A percentile compares a stretch with the other conserved stretches of the same genome.
Evolutionary conservation across 2,329 filamentous ascomycete species (phyloP).

Genomic region (Cercospora brassicicola): DNA sequence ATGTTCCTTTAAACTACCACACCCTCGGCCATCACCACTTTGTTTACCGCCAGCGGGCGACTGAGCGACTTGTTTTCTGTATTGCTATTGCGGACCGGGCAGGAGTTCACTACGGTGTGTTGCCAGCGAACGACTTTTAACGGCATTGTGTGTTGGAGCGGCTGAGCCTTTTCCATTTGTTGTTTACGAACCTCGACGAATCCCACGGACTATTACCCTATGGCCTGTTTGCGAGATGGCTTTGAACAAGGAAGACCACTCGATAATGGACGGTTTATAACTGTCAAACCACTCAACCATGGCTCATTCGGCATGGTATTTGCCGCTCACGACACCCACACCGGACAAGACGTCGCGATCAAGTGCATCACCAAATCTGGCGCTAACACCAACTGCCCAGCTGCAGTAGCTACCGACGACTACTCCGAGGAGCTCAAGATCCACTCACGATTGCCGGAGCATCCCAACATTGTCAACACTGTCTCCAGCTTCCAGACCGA

Average conservation of each 20-base stretch:
- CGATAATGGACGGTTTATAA: constrained; percentile 79
- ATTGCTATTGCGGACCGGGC: constrained; percentile 28
- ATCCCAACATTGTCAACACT: constrained; percentile 92
- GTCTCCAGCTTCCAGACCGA: constrained; percentile 89
- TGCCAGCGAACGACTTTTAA: constrained; percentile 22
- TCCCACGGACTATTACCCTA: constrained; percentile 38
- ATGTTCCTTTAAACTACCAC: constrained; percentile 35
- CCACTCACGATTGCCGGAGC: constrained; percentile 74
- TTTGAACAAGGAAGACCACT: constrained; percentile 79
- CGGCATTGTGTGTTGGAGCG: constrained; percentile 22
- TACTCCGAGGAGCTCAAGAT: constrained; percentile 77
- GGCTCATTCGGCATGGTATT: constrained; percentile 99
- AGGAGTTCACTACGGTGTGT: constrained; percentile 23
- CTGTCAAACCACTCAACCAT: constrained; percentile 92
- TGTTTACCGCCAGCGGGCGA: constrained; percentile 28
- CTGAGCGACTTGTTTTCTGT: constrained; percentile 26
- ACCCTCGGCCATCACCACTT: constrained; percentile 20
- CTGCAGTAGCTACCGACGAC: constrained; percentile 74
- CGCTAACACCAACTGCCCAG: constrained; percentile 59
- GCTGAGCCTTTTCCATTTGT: constrained; percentile 22
- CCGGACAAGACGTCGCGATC: constrained; percentile 81
- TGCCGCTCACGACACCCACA: constrained; percentile 77
- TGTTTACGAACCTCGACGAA: constrained; percentile 22
- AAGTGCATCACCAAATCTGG: constrained; percentile 90
- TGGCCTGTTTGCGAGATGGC: constrained; percentile 85